Conservation (phyloP, 345 rosid species). For the Turnera subulata region DNA sequence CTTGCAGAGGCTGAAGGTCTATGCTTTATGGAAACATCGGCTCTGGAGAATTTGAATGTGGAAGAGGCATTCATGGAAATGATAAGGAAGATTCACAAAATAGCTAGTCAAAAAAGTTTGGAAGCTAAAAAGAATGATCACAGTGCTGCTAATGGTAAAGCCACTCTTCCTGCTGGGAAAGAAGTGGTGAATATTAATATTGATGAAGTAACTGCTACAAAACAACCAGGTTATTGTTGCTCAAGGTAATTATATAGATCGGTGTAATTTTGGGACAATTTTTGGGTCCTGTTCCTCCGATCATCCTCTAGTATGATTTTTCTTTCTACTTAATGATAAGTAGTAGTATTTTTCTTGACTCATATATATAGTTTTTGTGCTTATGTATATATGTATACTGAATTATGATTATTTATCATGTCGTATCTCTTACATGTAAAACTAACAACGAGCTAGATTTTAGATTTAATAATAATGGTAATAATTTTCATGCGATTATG, state of each 20-base stretch:
- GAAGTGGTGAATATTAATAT: conserved; percentile 41
- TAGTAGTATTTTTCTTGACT: too few relatives aligned
- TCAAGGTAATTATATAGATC: conserved; percentile 20
- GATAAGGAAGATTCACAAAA: conserved; percentile 52
- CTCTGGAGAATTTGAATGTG: conserved; percentile 61
- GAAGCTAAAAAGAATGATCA: conserved; percentile 44
- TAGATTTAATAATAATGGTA: too few relatives aligned
- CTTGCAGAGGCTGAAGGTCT: conserved; percentile 58
- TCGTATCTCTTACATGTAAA: too few relatives aligned
- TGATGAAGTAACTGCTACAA: conserved; percentile 69
- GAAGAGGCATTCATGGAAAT: conserved; percentile 67
- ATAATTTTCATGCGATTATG: too few relatives aligned
- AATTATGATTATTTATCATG: too few relatives aligned
- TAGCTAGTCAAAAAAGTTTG: conserved; percentile 41
- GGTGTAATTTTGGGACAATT: background rate
- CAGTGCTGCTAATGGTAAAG: background rate
- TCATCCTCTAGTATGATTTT: too few relatives aligned
- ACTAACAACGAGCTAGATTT: too few relatives aligned
- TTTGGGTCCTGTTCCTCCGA: background rate
- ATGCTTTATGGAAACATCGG: conserved; percentile 79
- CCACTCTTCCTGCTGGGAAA: conserved; percentile 42
- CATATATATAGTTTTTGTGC: too few relatives aligned
- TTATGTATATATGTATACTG: too few relatives aligned
- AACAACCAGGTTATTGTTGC: conserved; percentile 52
- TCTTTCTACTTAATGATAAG: too few relatives aligned